phyloP scores from a whole-genome alignment of 2,329 filamentous ascomycete genomes.

The Malbranchea zuffiana region DNA sequence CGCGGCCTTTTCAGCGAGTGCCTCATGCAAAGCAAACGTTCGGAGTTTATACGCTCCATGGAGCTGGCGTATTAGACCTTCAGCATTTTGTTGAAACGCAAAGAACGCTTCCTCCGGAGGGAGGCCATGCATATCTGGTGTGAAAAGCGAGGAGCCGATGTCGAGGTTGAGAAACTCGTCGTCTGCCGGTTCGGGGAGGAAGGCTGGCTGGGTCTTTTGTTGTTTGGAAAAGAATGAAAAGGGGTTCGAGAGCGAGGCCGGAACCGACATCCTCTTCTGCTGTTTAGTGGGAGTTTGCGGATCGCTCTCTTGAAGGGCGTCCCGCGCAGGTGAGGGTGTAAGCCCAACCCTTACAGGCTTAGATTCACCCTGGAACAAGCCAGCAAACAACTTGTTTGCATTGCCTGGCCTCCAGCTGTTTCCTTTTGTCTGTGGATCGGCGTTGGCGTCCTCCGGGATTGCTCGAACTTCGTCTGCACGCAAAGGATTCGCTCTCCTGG shows the following conservation, averaged over 20 bases:
- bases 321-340: slow-evolving; percentile 1
- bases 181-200: slow-evolving; percentile 30
- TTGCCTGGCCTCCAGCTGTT: slow-evolving; percentile 7
- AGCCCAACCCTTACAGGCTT: slow-evolving; percentile 10
- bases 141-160: slow-evolving; percentile 44
- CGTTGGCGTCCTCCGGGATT: slow-evolving; percentile 11
- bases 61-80: slow-evolving; percentile 43
- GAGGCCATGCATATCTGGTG: slow-evolving; percentile 39
- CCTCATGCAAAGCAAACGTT: slow-evolving; percentile 40
- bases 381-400: slow-evolving; percentile 9
- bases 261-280: slow-evolving; percentile 21
- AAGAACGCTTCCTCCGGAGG: slow-evolving; percentile 45
- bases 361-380: slow-evolving; percentile 15
- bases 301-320: background rate
- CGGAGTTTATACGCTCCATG: slow-evolving; percentile 47
- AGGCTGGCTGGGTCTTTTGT: slow-evolving; percentile 20
- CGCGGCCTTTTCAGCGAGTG: slow-evolving; percentile 44
- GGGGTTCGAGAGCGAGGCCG: slow-evolving; percentile 25
- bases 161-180: slow-evolving; percentile 48
- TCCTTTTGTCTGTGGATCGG: slow-evolving; percentile 5
- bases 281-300: background rate
- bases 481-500: background rate
- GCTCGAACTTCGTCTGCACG: slow-evolving; percentile 2
- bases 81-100: slow-evolving; percentile 46
- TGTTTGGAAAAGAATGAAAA: slow-evolving; percentile 37